Base-by-base conservation (phyloP, 1,284 basidiomycete species). In the Trametes pubescens region DNA sequence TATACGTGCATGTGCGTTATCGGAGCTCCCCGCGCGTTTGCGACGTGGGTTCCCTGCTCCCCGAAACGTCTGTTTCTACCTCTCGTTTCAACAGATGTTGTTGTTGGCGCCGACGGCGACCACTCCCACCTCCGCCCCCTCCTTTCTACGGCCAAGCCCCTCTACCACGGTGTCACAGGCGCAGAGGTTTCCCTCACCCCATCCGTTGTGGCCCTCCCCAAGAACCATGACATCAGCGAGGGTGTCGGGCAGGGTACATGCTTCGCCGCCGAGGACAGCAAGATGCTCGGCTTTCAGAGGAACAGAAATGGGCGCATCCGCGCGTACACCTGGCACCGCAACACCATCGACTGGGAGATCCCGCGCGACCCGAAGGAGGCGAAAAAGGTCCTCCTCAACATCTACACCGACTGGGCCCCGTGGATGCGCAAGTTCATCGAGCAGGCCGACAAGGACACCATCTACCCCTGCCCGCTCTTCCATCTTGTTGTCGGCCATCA, bases 101-200 rank as follows among this genome's bases (percentile, higher is more conserved):
- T 84, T 32, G 71, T 84, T 21, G 83, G 82, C 16, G 82, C 83
- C 13, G 83, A 84, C 58, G 82, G 83, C 9, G 74, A 80, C 8
- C 81, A 79, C 76, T 82, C 81, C 14, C 72, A 72, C 53, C 74
- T 81, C 14, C 78, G 81, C 34, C 70, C 73, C 3, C 69, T 81
- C 34, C 52, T 67, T 18, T 66, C 65, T 3, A 2, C 49, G 10
- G 55, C 59, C 5, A 22, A 24, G 3, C 59, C 59, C 8, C 37
- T 56, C 40, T 66, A 51, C 44, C 44, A 51, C 44, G 65, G 62
- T 2, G 21, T 66, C 40, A 59, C 47, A 0, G 62, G 65, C 22
- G 56, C 48, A 1, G 65, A 66, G 49, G 44, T 66, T 26, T 64
- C 56, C 6, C 32, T 64, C 26, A 10, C 56, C 4, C 56, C 59